Percentiles rank a stretch among this genome's conserved stretches.
These are phyloP conservation scores for Leccinum pachyderme DNA, from an alignment of 1,284 basidiomycete species.

Conservation along the genomic window DNA sequence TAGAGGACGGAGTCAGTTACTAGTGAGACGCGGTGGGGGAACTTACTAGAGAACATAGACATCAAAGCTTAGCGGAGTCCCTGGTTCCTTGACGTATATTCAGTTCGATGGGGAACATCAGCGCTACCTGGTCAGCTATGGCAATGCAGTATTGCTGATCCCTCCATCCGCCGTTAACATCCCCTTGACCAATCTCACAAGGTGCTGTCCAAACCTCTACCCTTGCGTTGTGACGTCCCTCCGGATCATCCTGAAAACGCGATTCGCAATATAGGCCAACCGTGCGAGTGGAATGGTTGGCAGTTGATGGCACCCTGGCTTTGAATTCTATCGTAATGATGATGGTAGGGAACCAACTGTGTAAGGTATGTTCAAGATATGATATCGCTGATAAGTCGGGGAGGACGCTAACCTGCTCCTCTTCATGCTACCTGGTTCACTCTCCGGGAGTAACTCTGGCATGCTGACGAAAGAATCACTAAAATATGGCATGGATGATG, in stretches of 20 bases:
- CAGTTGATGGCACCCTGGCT: neutral
- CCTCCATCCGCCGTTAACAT: slow-evolving; percentile 47
- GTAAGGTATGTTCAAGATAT: neutral
- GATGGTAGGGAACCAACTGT: neutral
- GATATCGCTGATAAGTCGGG: neutral
- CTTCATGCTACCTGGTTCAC: slow-evolving; percentile 18
- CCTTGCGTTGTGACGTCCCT: slow-evolving; percentile 53
- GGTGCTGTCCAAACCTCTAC: slow-evolving; percentile 67
- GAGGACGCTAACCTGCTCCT: slow-evolving; percentile 15
- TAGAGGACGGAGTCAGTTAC: neutral
- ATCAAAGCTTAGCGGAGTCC: slow-evolving; percentile 24
- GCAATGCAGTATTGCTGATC: slow-evolving; percentile 60
- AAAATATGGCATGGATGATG: slow-evolving; percentile 50
- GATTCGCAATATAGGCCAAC: neutral
- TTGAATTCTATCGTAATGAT: slow-evolving; percentile 35
- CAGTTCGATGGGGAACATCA: slow-evolving; percentile 46
- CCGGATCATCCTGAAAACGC: slow-evolving; percentile 34
- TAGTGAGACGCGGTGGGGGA: neutral
- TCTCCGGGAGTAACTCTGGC: slow-evolving; percentile 42
- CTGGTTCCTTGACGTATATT: slow-evolving; percentile 39
- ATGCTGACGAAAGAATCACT: slow-evolving; percentile 51
- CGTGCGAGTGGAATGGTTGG: neutral
- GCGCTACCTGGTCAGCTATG: slow-evolving; percentile 58
- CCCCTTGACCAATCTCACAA: slow-evolving; percentile 46
- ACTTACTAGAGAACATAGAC: neutral